Base-by-base conservation (phyloP, 306 rosid genomes). In the Delonix regia region DNA sequence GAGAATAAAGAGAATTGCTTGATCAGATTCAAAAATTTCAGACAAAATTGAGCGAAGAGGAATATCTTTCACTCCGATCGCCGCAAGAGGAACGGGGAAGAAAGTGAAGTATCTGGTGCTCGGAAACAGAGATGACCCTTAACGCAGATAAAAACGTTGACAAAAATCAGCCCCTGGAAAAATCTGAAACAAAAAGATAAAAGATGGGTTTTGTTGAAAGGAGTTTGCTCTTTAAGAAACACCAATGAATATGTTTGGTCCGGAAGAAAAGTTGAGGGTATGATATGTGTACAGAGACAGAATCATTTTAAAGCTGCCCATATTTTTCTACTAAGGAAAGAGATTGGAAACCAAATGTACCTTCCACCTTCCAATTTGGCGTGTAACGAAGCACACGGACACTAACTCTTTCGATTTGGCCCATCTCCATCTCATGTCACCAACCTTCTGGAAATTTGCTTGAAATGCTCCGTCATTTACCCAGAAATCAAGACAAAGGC, bases 321-420 rank as follows among this genome's bases (percentile, higher is more conserved):
- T 15, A 52, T 30, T 52, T 56, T 33, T 74, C 52, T 4, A 27
- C 39, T 68, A 74, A 80, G 81, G 79, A 18, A 80, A 77, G 24
- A 38, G 27, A 70, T 38, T 44, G 25, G 63, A 69, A 74, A 19
- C 39, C 1, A 21, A 76, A 69, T 27, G n/a, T n/a, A n/a, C 41
- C 9, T 0, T 22, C 8, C 49, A 79, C 48, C 73, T 42, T 34
- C 75, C 67, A 4, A 45, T 7, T 39, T n/a, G 62, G 44, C 25
- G 28, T 3, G 5, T 39, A 10, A 44, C 18, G 51, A 65, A 36
- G 69, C 45, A 41, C 27, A 14, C 14, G 49, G 57, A 16, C 18
- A 21, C 72, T 22, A 13, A 28, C 9, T 5, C 16, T 34, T 64
- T 41, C 18, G 18, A 66, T 41, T 41, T 41, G 4, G 15, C 41